phyloP scores from a whole-genome alignment of 2,329 filamentous ascomycete genomes.

The Talaromyces verruculosus region DNA sequence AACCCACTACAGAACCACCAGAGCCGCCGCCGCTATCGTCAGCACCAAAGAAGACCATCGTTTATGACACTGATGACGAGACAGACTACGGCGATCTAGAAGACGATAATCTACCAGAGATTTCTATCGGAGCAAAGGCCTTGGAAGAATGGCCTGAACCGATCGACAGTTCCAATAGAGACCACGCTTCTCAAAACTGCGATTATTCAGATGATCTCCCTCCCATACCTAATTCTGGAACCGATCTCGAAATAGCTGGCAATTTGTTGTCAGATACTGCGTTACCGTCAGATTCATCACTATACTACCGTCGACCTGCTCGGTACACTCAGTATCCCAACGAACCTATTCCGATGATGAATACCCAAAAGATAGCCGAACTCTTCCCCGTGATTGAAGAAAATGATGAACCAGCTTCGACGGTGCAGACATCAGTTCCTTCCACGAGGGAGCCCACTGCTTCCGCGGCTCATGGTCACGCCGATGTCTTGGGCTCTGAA shows the following conservation, averaged over 20 bases:
- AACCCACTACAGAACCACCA: not conserved
- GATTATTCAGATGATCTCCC: constrained; percentile 38
- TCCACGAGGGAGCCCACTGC: constrained; percentile 21
- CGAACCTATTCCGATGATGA: constrained; percentile 37
- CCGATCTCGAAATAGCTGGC: constrained; percentile 28
- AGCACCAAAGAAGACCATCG: constrained; percentile 33
- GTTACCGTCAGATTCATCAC: constrained; percentile 38
- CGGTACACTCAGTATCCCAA: constrained; percentile 39
- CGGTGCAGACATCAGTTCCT: constrained; percentile 22
- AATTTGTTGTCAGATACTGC: constrained; percentile 29
- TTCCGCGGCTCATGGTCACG: constrained; percentile 16
- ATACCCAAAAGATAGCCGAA: constrained; percentile 40
- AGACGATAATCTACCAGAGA: constrained; percentile 25
- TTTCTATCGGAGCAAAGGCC: not conserved
- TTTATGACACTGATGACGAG: constrained; percentile 47
- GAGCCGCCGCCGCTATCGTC: constrained; percentile 17
- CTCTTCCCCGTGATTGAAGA: constrained; percentile 34
- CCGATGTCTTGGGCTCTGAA: constrained; percentile 18
- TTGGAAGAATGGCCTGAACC: constrained; percentile 17
- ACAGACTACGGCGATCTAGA: constrained; percentile 35
- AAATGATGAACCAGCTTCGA: constrained; percentile 10
- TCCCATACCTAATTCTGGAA: constrained; percentile 26
- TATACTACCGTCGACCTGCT: constrained; percentile 39
- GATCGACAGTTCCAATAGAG: constrained; percentile 6
- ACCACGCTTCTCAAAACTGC: constrained; percentile 11